Percentiles rank a stretch among this genome's conserved stretches.
These are phyloP conservation scores for Phalaenopsis hybrid DNA, from an alignment of 116 monocot species.

Conservation along the genomic window DNA sequence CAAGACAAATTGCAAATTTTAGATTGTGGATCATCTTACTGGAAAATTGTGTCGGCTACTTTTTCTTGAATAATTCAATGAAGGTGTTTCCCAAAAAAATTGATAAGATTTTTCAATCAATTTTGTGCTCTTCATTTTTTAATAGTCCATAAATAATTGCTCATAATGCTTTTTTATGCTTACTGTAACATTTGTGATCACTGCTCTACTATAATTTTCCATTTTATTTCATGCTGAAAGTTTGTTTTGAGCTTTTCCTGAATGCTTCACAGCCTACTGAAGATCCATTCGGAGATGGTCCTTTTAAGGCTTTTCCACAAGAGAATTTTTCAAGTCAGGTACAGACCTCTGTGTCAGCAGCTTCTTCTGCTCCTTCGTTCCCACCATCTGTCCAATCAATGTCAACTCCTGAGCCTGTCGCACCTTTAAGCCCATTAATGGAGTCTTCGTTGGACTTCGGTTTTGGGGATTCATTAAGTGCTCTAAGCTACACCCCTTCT, in stretches of 20 bases:
- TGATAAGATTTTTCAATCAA: not conserved
- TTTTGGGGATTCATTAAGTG: slow-evolving; percentile 59
- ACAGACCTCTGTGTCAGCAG: slow-evolving; percentile 13
- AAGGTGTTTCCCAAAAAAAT: not conserved
- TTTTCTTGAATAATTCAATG: too few species aligned
- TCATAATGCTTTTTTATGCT: not conserved
- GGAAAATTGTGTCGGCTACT: too few species aligned
- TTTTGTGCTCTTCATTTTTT: not conserved
- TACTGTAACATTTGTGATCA: not conserved
- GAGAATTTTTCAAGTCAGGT: slow-evolving; percentile 29
- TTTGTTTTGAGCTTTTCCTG: too few species aligned
- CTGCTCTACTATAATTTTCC: not conserved
- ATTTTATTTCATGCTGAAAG: not conserved
- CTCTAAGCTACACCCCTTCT: slow-evolving; percentile 28
- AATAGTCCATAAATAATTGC: not conserved
- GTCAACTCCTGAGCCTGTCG: slow-evolving; percentile 11
- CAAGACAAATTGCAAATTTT: too few species aligned
- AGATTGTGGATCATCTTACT: too few species aligned
- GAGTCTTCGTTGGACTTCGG: slow-evolving; percentile 33
- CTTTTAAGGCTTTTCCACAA: slow-evolving; percentile 59
- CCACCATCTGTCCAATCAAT: slow-evolving; percentile 10
- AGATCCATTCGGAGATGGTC: slow-evolving; percentile 79
- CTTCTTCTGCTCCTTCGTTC: slow-evolving; percentile 23
- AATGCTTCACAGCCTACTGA: slow-evolving; percentile 34
- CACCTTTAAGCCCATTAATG: slow-evolving; percentile 8